Evolutionary conservation across 2,329 filamentous ascomycete genomes (phyloP).

Genomic region (Fusarium paranaense): DNA sequence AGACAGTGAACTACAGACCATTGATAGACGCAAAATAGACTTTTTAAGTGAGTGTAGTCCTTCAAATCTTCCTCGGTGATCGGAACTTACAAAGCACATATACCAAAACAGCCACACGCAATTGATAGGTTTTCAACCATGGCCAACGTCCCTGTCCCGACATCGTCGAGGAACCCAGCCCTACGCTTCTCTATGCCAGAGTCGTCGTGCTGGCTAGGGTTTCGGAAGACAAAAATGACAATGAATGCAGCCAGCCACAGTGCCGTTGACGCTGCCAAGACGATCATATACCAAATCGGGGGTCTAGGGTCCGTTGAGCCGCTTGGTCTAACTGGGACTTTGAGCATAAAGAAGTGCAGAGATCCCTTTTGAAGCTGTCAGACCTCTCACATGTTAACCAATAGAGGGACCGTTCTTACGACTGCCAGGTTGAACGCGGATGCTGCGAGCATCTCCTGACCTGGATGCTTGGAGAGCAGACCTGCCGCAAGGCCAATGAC

Average conservation of each 20-base stretch:
- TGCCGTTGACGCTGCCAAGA: conserved; percentile 14
- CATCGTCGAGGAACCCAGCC: background rate
- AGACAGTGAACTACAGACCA: conserved; percentile 23
- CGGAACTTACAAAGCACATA: conserved; percentile 27
- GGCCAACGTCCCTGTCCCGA: conserved; percentile 11
- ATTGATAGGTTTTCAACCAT: conserved; percentile 28
- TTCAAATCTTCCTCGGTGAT: fast-evolving
- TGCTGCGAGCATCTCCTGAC: conserved; percentile 14
- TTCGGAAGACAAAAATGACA: conserved; percentile 18
- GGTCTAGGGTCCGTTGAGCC: conserved; percentile 7
- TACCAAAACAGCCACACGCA: conserved; percentile 30
- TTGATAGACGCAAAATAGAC: conserved; percentile 24
- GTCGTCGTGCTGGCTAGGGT: conserved; percentile 6
- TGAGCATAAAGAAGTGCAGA: conserved; percentile 19
- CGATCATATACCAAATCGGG: conserved; percentile 16
- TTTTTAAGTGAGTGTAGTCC: background rate
- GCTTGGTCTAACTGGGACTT: conserved; percentile 10
- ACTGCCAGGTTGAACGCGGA: conserved; percentile 26
- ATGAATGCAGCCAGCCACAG: conserved; percentile 23
- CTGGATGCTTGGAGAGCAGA: conserved; percentile 29
- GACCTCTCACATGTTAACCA: background rate
- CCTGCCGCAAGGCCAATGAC: conserved; percentile 28
- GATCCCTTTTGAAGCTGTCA: conserved; percentile 10
- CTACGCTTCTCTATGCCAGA: conserved; percentile 2
- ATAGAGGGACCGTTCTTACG: background rate